phyloP scores from a whole-genome alignment of 2,329 filamentous ascomycete species.

The Hymenotorrendiella dingleyae region DNA sequence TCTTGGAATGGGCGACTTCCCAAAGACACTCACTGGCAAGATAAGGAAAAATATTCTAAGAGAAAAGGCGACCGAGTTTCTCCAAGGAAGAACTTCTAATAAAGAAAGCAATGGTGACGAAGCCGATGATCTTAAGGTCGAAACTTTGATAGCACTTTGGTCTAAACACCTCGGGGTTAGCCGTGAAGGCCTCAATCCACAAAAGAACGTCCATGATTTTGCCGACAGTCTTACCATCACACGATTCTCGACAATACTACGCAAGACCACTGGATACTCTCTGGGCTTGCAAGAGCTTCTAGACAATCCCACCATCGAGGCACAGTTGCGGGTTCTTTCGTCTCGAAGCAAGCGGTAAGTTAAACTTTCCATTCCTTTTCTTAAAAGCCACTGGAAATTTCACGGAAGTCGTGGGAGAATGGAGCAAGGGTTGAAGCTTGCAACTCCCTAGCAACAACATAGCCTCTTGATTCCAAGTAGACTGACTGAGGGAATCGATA shows the following conservation, averaged over 20 bases:
- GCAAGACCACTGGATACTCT: constrained; percentile 1
- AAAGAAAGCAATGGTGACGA: not conserved
- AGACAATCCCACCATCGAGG: constrained; percentile 7
- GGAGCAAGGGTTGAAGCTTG: no score
- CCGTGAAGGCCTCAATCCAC: constrained; percentile 2
- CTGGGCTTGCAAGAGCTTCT: constrained; percentile 7
- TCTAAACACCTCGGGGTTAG: constrained; percentile 6
- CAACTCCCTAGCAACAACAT: no score
- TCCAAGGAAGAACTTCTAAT: not conserved
- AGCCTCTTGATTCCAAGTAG: no score
- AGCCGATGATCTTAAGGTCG: not conserved
- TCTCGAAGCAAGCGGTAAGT: not conserved
- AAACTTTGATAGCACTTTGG: constrained; percentile 8
- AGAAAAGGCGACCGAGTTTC: constrained; percentile 13
- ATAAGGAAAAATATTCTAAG: constrained; percentile 81
- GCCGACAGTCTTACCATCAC: constrained; percentile 10
- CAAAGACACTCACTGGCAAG: constrained; percentile 94
- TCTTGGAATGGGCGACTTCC: constrained; percentile 76
- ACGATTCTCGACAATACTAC: constrained; percentile 9
- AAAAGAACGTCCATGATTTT: constrained; percentile 9
- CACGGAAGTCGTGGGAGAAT: no score
- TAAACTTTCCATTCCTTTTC: no score
- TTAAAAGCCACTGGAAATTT: no score
- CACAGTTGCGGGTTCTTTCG: constrained; percentile 7
- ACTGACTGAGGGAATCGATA: no score